Base-by-base conservation (phyloP, 2,329 filamentous ascomycete species). In the Ophiocordyceps camponoti-saundersi region DNA sequence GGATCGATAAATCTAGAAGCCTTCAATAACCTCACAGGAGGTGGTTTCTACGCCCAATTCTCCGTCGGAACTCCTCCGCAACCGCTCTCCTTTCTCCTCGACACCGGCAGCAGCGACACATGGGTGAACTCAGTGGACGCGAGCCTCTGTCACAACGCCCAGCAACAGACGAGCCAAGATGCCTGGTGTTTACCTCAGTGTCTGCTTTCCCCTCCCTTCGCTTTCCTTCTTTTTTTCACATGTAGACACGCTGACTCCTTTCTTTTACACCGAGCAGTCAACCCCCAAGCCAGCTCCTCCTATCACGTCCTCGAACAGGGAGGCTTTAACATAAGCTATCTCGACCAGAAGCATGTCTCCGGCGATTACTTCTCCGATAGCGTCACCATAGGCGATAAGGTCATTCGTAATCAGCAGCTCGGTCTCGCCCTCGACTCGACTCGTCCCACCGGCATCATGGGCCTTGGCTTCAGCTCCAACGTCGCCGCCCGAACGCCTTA, bases 71-170 rank as follows among this genome's bases (percentile, higher is more conserved):
- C 75, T 0, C 78, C 78, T 1, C 62, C 65, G 0, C 77, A 81
- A 59, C 58, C 60, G 3, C 58, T 79, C 45, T 65, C 60, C 46
- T 65, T 81, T 53, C 65, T 75, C 46, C 67, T 80, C 51, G 77
- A 81, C 59, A 81, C 77, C 2, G 78, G 77, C 26, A 79, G 73
- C 57, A 77, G 72, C 52, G 78, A 81, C 56, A 70, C 76, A 4
- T 81, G 77, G 76, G 63, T 80, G 41, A 62, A 73, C 50, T 75
- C 79, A 5, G 67, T 71, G 15, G 64, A 64, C 45, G 86, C 83
- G 1, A 53, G 59, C 3, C 63, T 84, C 30, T 93, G 86, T 60
- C 58, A 59, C 15, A 66, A 61, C 43, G 16, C 12, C 68, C 65
- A 50, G 5, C 32, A 39, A 30, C 50, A 61, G 48, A 59, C 61